Evolutionary conservation across 805 yeast genomes (phyloP).

Genomic region (Ogataea sp.): DNA sequence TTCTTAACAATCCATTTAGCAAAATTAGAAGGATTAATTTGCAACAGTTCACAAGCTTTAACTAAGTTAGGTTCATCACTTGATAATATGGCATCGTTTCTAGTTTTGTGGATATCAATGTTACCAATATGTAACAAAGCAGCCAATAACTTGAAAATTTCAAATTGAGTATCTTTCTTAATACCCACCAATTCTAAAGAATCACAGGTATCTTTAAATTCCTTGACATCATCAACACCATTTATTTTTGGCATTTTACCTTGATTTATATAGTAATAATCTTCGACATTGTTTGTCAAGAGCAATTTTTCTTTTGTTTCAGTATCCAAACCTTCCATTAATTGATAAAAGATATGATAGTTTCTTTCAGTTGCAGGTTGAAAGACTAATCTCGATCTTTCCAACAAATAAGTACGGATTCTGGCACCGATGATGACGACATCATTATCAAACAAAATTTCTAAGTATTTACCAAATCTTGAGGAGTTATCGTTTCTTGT

Average conservation of each 20-base stretch:
- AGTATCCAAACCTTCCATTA: constrained; percentile 62
- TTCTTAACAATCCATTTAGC: constrained; percentile 91
- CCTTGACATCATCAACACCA: constrained; percentile 77
- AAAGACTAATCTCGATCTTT: constrained; percentile 88
- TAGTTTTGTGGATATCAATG: constrained; percentile 74
- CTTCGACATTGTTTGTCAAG: constrained; percentile 55
- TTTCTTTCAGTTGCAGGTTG: constrained; percentile 90
- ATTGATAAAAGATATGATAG: constrained; percentile 90
- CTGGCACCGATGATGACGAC: constrained; percentile 89
- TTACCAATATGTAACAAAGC: constrained; percentile 92
- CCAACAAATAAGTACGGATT: constrained; percentile 85
- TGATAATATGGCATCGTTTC: constrained; percentile 73
- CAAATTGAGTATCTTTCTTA: constrained; percentile 43
- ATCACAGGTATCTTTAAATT: constrained; percentile 64
- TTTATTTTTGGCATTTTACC: constrained; percentile 68
- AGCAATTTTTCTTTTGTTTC: constrained; percentile 50
- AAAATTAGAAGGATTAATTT: constrained; percentile 63
- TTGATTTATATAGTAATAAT: constrained; percentile 78
- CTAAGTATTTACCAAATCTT: constrained; percentile 93
- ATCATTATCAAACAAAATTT: constrained; percentile 70
- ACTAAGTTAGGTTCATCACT: constrained; percentile 82
- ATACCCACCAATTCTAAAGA: constrained; percentile 81
- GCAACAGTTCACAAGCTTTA: constrained; percentile 78
- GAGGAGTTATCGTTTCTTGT: constrained; percentile 97
- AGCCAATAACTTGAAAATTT: constrained; percentile 73